A percentile compares a stretch with the other conserved stretches of the same genome.
phyloP scores from a whole-genome alignment of 148 eudicot species.

The Gaultheria prostrata region DNA sequence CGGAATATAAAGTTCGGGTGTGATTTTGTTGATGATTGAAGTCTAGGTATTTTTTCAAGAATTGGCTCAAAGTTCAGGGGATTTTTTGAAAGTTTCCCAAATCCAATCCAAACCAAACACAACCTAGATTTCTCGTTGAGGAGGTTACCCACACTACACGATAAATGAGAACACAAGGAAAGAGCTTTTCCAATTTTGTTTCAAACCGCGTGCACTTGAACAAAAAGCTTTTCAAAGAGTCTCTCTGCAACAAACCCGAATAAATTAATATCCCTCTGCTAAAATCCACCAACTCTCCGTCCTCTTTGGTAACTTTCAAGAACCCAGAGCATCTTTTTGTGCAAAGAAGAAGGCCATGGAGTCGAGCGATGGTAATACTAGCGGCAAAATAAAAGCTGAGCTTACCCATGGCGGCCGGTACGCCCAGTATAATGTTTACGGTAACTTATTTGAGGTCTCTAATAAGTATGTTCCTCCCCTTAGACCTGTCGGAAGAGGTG shows the following conservation, averaged over 20 bases:
- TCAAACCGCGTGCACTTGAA: not conserved
- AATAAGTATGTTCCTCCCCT: slow-evolving; percentile 74
- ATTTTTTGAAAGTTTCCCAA: too few relatives aligned
- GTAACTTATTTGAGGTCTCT: slow-evolving; percentile 70
- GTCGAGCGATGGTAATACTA: not conserved
- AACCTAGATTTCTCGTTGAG: too few relatives aligned
- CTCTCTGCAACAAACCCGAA: not conserved
- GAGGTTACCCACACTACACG: too few relatives aligned
- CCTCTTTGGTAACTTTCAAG: not conserved
- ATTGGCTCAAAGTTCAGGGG: too few relatives aligned
- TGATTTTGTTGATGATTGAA: too few relatives aligned
- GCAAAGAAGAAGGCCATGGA: not conserved
- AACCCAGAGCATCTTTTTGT: not conserved
- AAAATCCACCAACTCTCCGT: not conserved
- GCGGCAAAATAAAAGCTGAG: slow-evolving; percentile 36
- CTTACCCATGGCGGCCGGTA: slow-evolving; percentile 57
- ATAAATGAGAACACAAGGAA: too few relatives aligned
- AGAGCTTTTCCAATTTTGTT: not conserved
- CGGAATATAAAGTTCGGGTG: too few relatives aligned
- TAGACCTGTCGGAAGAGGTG: slow-evolving; percentile 81
- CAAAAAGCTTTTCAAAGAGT: not conserved
- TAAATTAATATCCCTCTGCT: not conserved
- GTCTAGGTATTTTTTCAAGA: too few relatives aligned
- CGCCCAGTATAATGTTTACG: slow-evolving; percentile 64
- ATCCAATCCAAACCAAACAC: too few relatives aligned